Evolutionary conservation across 1,139 yeast genomes (phyloP), one percentile per base, ranked within the genome.

Genomic region (Debaryomyces singareniensis): DNA sequence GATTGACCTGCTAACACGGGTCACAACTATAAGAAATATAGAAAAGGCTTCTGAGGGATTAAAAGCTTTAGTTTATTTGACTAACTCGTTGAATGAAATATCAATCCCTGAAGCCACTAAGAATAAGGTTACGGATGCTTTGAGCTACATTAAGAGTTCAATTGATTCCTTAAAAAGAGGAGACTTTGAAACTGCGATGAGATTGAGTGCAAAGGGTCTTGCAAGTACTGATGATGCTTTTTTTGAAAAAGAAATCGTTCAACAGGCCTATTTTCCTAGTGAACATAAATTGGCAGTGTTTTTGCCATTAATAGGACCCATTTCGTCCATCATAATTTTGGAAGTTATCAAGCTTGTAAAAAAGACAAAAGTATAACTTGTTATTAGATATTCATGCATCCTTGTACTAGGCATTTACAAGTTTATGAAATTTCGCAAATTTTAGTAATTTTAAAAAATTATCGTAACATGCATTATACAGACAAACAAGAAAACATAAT

Each of bases 261-360:
- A 86, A 47, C 96, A 89, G 49, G 84, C 83, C 29, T 87, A 83
- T 47, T 87, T 89, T 64, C 97, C 97, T 0, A 89, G 85, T 41
- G 96, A 89, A 49, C 97, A 91, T 51, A 87, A 86, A 50, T 64
- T 89, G 47, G 97, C 97, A 0, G 95, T 91, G 0, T 91, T 87
- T 42, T 64, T 86, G 45, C 98, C 97, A 0, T 59, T 91, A 31
- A 55, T 87, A 23, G 97, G 96, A 0, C 98, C 98, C 1, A 61
- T 87, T 15, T 59, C 73, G 1, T 72, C 91, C 13, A 89, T 91
- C n/a, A 52, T 80, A 13, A 26, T 69, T 1, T 52, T 84, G 43
- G 87, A 89, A 0, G 40, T 73, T 2, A 29, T 78, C 27, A 62
- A 54, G 39, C 41, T 54, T 16, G 16, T 58, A 9, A 45, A 42